phyloP scores from a whole-genome alignment of 1,284 basidiomycete species.

The Xerocomus nothofagi region DNA sequence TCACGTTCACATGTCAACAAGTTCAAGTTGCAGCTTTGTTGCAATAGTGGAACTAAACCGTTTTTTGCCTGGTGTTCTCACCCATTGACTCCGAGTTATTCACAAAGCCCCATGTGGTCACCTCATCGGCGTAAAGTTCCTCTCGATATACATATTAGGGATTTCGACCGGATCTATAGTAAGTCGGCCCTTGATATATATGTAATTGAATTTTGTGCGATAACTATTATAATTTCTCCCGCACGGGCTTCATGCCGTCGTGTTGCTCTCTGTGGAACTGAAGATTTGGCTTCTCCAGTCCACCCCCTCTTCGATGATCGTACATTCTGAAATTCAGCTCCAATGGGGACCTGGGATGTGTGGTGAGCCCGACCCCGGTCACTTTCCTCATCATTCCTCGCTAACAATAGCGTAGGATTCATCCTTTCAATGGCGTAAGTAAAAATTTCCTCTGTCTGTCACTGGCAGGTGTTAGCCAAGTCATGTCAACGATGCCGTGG shows the following conservation, averaged over 20 bases:
- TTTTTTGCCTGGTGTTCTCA: too few relatives aligned
- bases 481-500: not conserved
- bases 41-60: too few relatives aligned
- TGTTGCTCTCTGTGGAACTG: not conserved
- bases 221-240: not conserved
- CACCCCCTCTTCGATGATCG: not conserved
- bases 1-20: too few relatives aligned
- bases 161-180: not conserved
- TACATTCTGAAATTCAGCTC: not conserved
- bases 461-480: not conserved
- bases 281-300: too few relatives aligned
- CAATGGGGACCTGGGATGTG: conserved; percentile 4
- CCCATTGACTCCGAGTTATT: too few relatives aligned
- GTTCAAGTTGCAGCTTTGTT: too few relatives aligned
- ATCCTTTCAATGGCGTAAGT: conserved; percentile 12
- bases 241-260: not conserved
- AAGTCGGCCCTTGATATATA: not conserved
- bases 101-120: too few relatives aligned
- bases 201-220: not conserved
- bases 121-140: too few relatives aligned
- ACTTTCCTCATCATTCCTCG: not conserved
- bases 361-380: conserved; percentile 5
- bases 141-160: too few relatives aligned
- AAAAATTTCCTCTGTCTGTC: not conserved
- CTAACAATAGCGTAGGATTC: conserved; percentile 1